phyloP scores from a whole-genome alignment of 2,329 filamentous ascomycete genomes.

The Nigrograna mackinnonii region DNA sequence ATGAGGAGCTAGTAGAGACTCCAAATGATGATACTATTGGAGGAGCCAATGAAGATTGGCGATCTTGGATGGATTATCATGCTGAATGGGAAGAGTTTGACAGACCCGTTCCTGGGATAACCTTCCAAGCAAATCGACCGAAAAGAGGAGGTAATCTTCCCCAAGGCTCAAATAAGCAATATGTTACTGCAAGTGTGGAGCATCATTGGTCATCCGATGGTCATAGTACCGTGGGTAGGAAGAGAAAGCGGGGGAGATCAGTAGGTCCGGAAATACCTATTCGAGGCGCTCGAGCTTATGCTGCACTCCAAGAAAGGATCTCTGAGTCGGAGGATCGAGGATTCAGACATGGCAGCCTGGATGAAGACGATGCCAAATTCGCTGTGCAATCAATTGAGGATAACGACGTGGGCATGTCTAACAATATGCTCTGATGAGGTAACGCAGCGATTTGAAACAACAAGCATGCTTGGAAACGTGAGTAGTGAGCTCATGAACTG shows the following conservation, averaged over 20 bases:
- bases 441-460: too few species aligned
- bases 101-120: constrained; percentile 15
- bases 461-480: too few species aligned
- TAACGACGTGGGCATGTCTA: background rate
- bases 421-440: too few species aligned
- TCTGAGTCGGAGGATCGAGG: constrained; percentile 1
- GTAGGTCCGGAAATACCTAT: constrained; percentile 19
- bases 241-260: constrained; percentile 3
- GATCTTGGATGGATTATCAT: constrained; percentile 48
- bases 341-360: background rate
- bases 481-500: too few species aligned
- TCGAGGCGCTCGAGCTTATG: constrained; percentile 23
- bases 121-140: constrained; percentile 23
- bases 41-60: constrained; percentile 52
- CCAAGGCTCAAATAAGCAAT: too few species aligned
- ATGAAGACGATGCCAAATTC: constrained; percentile 4
- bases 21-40: constrained; percentile 6
- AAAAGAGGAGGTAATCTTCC: too few species aligned
- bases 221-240: background rate
- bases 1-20: constrained; percentile 25
- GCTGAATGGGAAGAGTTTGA: constrained; percentile 53
- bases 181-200: too few species aligned
- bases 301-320: constrained; percentile 18
- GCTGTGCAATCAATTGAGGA: background rate
- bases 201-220: background rate